Evolutionary conservation across 163 green algal genomes (phyloP), one percentile per base, ranked within the genome.

Genomic region (Coccomyxa subellipsoidea): DNA sequence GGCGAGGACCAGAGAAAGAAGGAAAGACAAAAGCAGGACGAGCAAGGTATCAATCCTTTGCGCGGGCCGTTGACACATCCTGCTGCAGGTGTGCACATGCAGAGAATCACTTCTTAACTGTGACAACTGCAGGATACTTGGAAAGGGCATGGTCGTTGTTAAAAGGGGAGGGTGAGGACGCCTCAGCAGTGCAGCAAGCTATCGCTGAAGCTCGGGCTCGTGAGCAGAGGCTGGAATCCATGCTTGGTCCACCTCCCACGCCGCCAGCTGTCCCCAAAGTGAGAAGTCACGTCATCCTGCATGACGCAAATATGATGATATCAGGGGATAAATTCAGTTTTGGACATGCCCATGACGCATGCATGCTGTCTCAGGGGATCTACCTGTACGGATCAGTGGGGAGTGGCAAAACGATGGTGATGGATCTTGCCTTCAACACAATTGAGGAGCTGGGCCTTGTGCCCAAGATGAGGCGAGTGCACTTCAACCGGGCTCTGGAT

Each of bases 391-490:
- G 66, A 36, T 36, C 27, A 36, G 66, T 73, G 1, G 66, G 66
- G 66, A 73, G 66, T n/a, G 66, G 66, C 27, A 73, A 73, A n/a
- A 73, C 66, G n/a, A 73, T 73, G 66, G 66, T 73, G 2, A 73
- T 73, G 66, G 66, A 73, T 23, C 66, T 73, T 34, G 27, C n/a
- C 18, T 73, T 34, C 66, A 73, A 23, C 66, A 73, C n/a, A 10
- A 34, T 73, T 6, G 8, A 34, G 29, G n/a, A 73, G 66, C 29
- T 34, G n/a, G 27, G 27, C 66, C 29, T 73, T 32, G 66, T 73
- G 21, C 66, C 66, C 27, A 73, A 34, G n/a, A 34, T 34, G 66
- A 18, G 66, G 66, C 27, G 66, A 23, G 21, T 73, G 66, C 66
- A 73, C n/a, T 73, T 73, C 66, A 73, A 73, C n/a, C 29, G n/a